Conservation (phyloP, 31 red algal genomes). For the Endocladia muricata region DNA sequence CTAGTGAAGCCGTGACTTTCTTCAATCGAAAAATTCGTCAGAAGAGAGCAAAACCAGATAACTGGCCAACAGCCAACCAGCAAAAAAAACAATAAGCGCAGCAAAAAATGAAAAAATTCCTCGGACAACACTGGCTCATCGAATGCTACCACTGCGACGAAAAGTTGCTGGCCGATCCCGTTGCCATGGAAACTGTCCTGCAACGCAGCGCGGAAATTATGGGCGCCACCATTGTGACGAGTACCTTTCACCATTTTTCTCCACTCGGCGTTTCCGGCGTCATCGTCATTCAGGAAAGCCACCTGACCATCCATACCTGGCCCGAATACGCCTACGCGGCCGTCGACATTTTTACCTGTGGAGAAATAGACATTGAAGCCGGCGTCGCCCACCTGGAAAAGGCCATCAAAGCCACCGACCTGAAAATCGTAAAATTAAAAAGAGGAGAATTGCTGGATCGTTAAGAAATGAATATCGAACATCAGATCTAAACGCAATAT, state of each 20-base stretch:
- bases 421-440: too few species aligned
- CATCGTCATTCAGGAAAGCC: constrained; percentile 3
- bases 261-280: background rate
- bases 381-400: background rate
- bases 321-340: background rate
- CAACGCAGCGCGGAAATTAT: background rate
- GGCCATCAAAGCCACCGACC: too few species aligned
- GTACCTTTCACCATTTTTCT: constrained; percentile 7
- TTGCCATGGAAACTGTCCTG: background rate
- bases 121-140: background rate
- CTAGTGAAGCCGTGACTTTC: too few species aligned
- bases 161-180: background rate
- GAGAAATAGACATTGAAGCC: background rate
- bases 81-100: too few species aligned
- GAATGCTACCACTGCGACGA: background rate
- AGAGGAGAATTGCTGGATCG: too few species aligned
- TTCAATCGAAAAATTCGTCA: too few species aligned
- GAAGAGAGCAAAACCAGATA: too few species aligned
- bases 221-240: background rate
- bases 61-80: too few species aligned
- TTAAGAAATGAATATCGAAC: too few species aligned
- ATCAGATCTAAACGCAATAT: too few species aligned
- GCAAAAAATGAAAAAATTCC: background rate
- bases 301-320: constrained; percentile 25
- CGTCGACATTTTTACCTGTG: constrained; percentile 32